A percentile compares a stretch with the other conserved stretches of the same genome.
Evolutionary conservation across 331 rosid species (phyloP).

Genomic region (Arachis monticola): DNA sequence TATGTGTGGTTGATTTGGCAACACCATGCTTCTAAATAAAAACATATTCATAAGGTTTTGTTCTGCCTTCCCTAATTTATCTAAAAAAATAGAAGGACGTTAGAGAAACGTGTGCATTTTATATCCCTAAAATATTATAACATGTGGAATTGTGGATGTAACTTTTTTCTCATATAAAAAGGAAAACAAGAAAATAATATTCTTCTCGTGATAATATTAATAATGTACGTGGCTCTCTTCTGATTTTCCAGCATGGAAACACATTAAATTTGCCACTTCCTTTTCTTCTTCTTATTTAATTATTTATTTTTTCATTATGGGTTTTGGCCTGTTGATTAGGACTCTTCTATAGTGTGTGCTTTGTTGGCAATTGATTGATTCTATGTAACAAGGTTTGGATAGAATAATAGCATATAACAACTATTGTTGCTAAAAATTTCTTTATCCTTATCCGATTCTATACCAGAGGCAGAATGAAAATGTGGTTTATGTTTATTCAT

Average conservation of each 20-base stretch:
- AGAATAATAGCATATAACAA: not conserved
- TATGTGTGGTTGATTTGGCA: slow-evolving; percentile 34
- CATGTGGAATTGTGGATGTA: not conserved
- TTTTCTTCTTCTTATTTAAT: not conserved
- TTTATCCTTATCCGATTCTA: slow-evolving; percentile 30
- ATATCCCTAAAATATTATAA: not conserved
- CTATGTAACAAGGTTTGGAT: slow-evolving; percentile 1
- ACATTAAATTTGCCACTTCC: not conserved
- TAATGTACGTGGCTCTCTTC: not conserved
- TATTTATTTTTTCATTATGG: not conserved
- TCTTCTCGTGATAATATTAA: too few relatives aligned
- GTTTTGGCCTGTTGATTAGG: slow-evolving; percentile 21
- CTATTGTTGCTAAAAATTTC: not conserved
- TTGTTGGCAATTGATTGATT: not conserved
- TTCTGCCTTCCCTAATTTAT: slow-evolving; percentile 11
- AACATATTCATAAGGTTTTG: slow-evolving; percentile 6
- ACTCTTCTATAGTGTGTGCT: slow-evolving; percentile 8
- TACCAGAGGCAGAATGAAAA: not conserved
- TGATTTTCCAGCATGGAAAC: not conserved
- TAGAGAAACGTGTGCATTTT: slow-evolving; percentile 7
- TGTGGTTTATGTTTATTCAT: slow-evolving; percentile 36
- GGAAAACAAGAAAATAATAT: too few relatives aligned
- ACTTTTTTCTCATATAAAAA: not conserved
- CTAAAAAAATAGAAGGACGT: not conserved
- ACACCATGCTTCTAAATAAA: slow-evolving; percentile 4